phyloP scores from a whole-genome alignment of 2,329 filamentous ascomycete genomes.

The Fusarium neocosmosporiellum region DNA sequence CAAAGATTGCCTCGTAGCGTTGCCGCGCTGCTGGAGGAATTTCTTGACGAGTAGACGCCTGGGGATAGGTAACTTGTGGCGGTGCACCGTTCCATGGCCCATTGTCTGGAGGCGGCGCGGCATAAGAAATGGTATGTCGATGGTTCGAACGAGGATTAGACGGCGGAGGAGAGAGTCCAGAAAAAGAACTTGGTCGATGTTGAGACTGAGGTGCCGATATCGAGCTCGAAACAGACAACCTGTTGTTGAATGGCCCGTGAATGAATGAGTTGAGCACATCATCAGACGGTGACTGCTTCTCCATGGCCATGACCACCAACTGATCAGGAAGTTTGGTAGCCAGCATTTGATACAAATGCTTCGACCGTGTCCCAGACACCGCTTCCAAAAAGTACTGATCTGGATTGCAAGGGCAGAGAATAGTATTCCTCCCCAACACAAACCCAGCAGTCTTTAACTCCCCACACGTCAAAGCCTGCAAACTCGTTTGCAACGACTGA shows the following conservation, averaged over 20 bases:
- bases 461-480: conserved; percentile 3
- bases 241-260: neutral
- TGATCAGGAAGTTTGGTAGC: neutral
- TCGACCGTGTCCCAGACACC: neutral
- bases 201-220: neutral
- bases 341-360: conserved; percentile 13
- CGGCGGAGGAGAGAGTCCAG: neutral
- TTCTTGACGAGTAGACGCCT: neutral
- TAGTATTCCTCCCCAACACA: conserved; percentile 17
- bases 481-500: neutral
- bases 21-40: conserved; percentile 6
- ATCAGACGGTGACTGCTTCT: neutral
- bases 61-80: neutral
- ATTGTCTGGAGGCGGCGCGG: neutral
- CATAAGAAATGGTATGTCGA: neutral
- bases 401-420: conserved; percentile 14
- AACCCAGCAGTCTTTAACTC: conserved; percentile 2
- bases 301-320: neutral
- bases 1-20: conserved; percentile 18
- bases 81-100: neutral
- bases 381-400: conserved; percentile 19
- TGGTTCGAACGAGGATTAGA: neutral
- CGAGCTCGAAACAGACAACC: neutral
- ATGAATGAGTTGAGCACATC: neutral
- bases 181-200: conserved; percentile 8